phyloP scores from a whole-genome alignment of 805 yeast genomes.

The Hanseniaspora thailandica region DNA sequence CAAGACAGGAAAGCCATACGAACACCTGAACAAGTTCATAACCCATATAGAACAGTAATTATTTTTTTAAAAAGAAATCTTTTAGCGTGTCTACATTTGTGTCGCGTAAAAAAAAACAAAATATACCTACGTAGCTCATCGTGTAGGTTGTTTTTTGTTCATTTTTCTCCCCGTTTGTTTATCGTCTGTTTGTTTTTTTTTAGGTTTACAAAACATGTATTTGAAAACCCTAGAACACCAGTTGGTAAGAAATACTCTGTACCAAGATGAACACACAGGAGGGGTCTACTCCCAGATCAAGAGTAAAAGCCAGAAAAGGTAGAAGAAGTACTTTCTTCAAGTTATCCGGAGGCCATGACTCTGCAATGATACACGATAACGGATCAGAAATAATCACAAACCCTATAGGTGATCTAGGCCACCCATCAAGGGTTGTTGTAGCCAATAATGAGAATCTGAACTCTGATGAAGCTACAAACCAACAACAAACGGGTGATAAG shows the following conservation, averaged over 20 bases:
- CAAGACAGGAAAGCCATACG: conserved; percentile 50
- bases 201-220: background rate
- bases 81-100: too few relatives aligned
- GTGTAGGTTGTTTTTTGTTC: background rate
- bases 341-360: background rate
- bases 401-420: conserved; percentile 3
- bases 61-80: background rate
- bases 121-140: background rate
- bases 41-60: conserved; percentile 18
- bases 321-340: conserved; percentile 12
- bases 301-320: background rate
- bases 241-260: background rate
- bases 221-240: background rate
- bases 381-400: background rate
- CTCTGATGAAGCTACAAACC: background rate
- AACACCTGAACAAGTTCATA: conserved; percentile 44
- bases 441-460: background rate
- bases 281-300: conserved; percentile 5
- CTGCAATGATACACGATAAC: background rate
- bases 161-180: background rate
- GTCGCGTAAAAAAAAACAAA: background rate
- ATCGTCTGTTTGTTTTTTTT: background rate
- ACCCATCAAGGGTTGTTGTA: background rate
- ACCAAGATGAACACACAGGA: background rate
- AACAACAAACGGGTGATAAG: background rate